Base-by-base conservation (phyloP, 2,329 filamentous ascomycete species). In the Fusarium odoratissimum region DNA sequence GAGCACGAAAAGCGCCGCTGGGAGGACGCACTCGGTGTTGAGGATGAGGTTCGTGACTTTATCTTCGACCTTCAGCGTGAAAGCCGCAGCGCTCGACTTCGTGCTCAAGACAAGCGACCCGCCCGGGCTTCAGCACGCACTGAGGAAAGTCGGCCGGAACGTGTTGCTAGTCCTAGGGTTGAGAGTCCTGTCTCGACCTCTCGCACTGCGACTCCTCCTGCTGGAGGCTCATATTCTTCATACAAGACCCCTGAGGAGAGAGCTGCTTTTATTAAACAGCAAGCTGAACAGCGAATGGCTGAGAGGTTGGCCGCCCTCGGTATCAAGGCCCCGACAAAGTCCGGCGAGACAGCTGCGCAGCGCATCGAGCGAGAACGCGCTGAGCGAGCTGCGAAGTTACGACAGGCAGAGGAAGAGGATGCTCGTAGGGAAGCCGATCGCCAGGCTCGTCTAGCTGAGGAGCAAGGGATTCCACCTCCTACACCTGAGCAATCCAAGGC, bases 41-140 rank as follows among this genome's bases (percentile, higher is more conserved):
- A 99, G 80, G 95, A 99, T 78, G 95, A 97, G 78, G 93, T 98
- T 69, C 94, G 95, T 78, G 96, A 99, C 79, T 98, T 99, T 82
- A 99, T 99, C 80, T 98, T 96, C 80, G 96, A 98, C 75, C 85
- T 99, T 59, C 95, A 98, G 80, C 91, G 95, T 69, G 93, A 91
- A 70, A 97, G 94, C 80, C 91, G 95, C 73, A 88, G 94, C 72
- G 87, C 93, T 59, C 91, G 91, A 66, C 84, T 97, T 64, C 86
- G 89, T 66, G 83, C 85, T 54, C 90, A 88, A 79, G 91, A 91
- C 68, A 87, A 84, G 62, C 85, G 86, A 31, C 81, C 84, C 25
- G 81, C 85, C 9, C 85, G 85, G 37, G 79, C 83, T 51, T 64
- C 80, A 55, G 79, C 83, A 23, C 78, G 82, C 19, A 81, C 82